These are phyloP conservation scores for Chrysosporium keratinophilum DNA, from an alignment of 2,329 filamentous ascomycete genomes.

Conservation along the genomic window DNA sequence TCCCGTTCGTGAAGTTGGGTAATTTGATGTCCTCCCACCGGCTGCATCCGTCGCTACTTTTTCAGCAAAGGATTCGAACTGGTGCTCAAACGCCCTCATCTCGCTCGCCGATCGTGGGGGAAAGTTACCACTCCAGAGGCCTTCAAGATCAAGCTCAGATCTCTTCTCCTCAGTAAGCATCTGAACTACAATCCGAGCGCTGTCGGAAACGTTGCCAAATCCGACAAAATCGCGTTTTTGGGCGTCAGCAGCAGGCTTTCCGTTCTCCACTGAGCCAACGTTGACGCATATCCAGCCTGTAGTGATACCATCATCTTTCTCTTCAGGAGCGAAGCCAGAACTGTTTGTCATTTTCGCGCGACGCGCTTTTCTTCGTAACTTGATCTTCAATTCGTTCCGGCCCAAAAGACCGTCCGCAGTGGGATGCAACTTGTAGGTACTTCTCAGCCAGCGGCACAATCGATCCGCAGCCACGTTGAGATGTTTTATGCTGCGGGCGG, in stretches of 20 bases:
- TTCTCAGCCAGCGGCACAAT: conserved; percentile 76
- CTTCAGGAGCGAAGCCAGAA: conserved; percentile 46
- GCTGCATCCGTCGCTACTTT: conserved; percentile 16
- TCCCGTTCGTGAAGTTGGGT: not conserved
- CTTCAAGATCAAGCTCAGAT: conserved; percentile 55
- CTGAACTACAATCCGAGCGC: conserved; percentile 57
- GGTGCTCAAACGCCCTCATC: conserved; percentile 3
- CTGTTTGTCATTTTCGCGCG: conserved; percentile 70
- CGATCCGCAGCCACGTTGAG: conserved; percentile 82
- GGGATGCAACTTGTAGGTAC: conserved; percentile 59
- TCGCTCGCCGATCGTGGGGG: conserved; percentile 5
- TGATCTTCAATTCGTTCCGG: conserved; percentile 81
- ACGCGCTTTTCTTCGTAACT: conserved; percentile 67
- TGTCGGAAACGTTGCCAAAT: conserved; percentile 54
- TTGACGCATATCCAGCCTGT: conserved; percentile 97
- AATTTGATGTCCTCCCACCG: conserved; percentile 18
- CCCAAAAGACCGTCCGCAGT: conserved; percentile 81
- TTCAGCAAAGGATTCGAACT: conserved; percentile 7
- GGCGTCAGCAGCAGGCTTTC: conserved; percentile 21
- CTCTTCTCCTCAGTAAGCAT: conserved; percentile 63
- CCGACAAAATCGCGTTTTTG: conserved; percentile 50
- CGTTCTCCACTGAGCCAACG: conserved; percentile 58
- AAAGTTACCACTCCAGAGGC: conserved; percentile 43
- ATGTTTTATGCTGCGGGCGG: conserved; percentile 84
- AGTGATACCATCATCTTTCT: conserved; percentile 72